These are phyloP conservation scores for Apostasia ramifera DNA, from an alignment of 106 monocot genomes.

Conservation along the genomic window DNA sequence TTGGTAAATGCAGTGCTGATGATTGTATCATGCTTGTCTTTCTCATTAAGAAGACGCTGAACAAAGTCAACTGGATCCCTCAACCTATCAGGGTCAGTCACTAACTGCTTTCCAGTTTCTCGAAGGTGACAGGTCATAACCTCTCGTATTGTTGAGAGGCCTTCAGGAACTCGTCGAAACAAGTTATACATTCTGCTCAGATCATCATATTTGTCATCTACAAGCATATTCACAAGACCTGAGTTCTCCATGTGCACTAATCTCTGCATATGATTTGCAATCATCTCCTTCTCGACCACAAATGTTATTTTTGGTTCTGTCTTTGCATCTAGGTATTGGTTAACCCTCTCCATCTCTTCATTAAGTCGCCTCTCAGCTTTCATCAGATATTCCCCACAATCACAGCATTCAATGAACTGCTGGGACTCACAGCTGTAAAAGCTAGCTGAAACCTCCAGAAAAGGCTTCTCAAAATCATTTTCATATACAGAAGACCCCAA, in stretches of 20 bases:
- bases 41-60: slow-evolving; percentile 71
- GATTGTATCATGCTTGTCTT: slow-evolving; percentile 93
- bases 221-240: slow-evolving; percentile 87
- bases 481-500: slow-evolving; percentile 71
- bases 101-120: slow-evolving; percentile 76
- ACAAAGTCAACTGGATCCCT: slow-evolving; percentile 97
- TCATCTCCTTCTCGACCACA: slow-evolving; percentile 94
- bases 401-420: slow-evolving; percentile 76
- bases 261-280: slow-evolving; percentile 92
- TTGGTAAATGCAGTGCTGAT: slow-evolving; percentile 71
- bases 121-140: slow-evolving; percentile 84
- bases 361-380: slow-evolving; percentile 82
- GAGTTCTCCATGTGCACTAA: slow-evolving; percentile 95
- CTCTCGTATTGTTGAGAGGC: slow-evolving; percentile 67
- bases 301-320: slow-evolving; percentile 67
- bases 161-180: slow-evolving; percentile 74
- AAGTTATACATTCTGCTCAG: slow-evolving; percentile 80
- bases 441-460: slow-evolving; percentile 68
- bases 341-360: slow-evolving; percentile 91
- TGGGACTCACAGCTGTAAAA: slow-evolving; percentile 88
- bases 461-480: slow-evolving; percentile 85
- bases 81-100: slow-evolving; percentile 75
- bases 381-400: slow-evolving; percentile 82
- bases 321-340: slow-evolving; percentile 65
- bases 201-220: slow-evolving; percentile 89